Percentiles rank a stretch among this genome's conserved stretches.
Evolutionary conservation across 1,139 yeast species (phyloP).

Genomic region (Eremothecium sinecaudum): DNA sequence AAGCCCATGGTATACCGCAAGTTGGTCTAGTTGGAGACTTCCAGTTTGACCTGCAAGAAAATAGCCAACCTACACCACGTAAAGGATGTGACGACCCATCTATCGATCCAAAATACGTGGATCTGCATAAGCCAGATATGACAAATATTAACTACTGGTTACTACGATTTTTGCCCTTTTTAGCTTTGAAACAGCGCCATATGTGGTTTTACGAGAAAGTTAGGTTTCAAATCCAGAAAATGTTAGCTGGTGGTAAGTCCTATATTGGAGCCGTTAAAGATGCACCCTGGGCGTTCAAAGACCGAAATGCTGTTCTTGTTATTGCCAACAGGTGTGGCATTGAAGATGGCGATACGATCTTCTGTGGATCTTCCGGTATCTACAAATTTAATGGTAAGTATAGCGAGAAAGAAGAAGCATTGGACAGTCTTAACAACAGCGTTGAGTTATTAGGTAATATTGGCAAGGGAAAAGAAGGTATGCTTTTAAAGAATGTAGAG

Average conservation of each 20-base stretch:
- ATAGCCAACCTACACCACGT: background rate
- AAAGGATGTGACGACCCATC: constrained; percentile 9
- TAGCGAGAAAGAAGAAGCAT: constrained; percentile 17
- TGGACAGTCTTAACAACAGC: constrained; percentile 38
- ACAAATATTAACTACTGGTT: constrained; percentile 56
- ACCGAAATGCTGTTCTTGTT: constrained; percentile 19
- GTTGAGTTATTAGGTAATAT: constrained; percentile 47
- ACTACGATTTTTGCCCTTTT: constrained; percentile 56
- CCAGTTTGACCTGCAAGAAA: constrained; percentile 17
- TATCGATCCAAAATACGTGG: constrained; percentile 15
- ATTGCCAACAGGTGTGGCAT: constrained; percentile 57
- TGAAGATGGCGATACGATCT: constrained; percentile 46
- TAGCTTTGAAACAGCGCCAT: constrained; percentile 26
- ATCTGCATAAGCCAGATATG: constrained; percentile 32
- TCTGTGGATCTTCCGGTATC: constrained; percentile 69
- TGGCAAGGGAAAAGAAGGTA: constrained; percentile 56
- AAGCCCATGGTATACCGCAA: constrained; percentile 14
- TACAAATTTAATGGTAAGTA: constrained; percentile 40
- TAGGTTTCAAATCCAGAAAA: constrained; percentile 8
- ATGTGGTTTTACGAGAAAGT: constrained; percentile 15
- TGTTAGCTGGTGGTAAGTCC: constrained; percentile 18
- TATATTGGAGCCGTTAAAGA: constrained; percentile 35
- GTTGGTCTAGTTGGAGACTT: constrained; percentile 23
- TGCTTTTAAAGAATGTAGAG: constrained; percentile 49
- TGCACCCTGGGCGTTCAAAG: constrained; percentile 21